phyloP scores from a whole-genome alignment of 352 stramenopile genomes.

The Phytophthora chlamydospora region DNA sequence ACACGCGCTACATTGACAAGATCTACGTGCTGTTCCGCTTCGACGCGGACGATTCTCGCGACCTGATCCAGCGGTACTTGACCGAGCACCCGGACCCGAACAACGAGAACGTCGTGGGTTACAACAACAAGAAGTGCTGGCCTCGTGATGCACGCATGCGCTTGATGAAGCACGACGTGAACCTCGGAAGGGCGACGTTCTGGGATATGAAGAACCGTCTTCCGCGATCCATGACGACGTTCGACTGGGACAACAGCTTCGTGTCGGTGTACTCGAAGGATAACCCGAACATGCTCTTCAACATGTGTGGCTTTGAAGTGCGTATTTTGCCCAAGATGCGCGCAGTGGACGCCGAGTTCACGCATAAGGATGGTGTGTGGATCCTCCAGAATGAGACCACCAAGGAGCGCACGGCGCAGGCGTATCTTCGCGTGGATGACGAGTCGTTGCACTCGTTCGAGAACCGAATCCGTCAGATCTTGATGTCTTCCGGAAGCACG shows the following conservation, averaged over 20 bases:
- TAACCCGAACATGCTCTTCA: slow-evolving; percentile 99
- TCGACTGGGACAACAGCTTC: slow-evolving; percentile 99
- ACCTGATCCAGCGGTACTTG: slow-evolving; percentile 99
- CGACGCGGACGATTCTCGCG: slow-evolving; percentile 97
- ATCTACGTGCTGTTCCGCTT: slow-evolving; percentile 99
- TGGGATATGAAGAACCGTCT: slow-evolving; percentile 99
- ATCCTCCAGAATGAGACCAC: slow-evolving; percentile 99
- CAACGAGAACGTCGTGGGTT: slow-evolving; percentile 99
- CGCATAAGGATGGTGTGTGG: slow-evolving; percentile 99
- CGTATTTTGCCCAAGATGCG: slow-evolving; percentile 94
- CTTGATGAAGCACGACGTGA: slow-evolving; percentile 99
- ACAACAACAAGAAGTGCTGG: slow-evolving; percentile 99
- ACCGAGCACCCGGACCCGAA: slow-evolving; percentile 99
- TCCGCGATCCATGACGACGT: slow-evolving; percentile 97
- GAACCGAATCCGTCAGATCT: slow-evolving; percentile 99
- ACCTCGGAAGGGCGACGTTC: slow-evolving; percentile 98
- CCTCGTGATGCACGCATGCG: slow-evolving; percentile 99
- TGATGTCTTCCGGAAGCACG: slow-evolving; percentile 99
- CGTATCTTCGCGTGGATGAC: slow-evolving; percentile 96
- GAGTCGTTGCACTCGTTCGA: slow-evolving; percentile 97
- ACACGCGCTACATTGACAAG: slow-evolving; percentile 99
- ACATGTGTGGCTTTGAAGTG: slow-evolving; percentile 99
- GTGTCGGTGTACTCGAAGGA: slow-evolving; percentile 99
- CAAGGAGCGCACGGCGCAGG: slow-evolving; percentile 99
- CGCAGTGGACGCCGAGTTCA: slow-evolving; percentile 91